Conservation (phyloP, 805 yeast species). For the Metschnikowia sp. region DNA sequence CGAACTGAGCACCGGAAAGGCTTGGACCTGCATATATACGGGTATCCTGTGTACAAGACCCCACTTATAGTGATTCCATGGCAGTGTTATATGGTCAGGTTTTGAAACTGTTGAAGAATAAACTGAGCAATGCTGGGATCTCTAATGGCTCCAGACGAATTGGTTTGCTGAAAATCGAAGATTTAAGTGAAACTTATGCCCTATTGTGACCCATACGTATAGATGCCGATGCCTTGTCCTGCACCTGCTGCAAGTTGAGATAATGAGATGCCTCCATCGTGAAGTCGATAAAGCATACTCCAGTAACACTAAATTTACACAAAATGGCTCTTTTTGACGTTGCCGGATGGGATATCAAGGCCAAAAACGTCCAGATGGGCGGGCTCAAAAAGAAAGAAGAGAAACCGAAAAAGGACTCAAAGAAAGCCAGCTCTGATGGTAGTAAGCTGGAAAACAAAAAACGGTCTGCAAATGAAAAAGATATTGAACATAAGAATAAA, state of each 20-base stretch:
- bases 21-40: too few relatives aligned
- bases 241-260: neutral
- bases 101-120: too few relatives aligned
- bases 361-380: constrained; percentile 48
- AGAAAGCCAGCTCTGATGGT: constrained; percentile 1
- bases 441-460: constrained; percentile 5
- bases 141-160: too few relatives aligned
- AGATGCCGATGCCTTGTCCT: constrained; percentile 1
- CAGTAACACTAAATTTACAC: neutral
- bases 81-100: too few relatives aligned
- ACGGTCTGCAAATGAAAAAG: constrained; percentile 7
- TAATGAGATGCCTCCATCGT: constrained; percentile 3
- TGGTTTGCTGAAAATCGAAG: neutral
- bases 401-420: constrained; percentile 10
- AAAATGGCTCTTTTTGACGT: constrained; percentile 72
- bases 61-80: too few relatives aligned
- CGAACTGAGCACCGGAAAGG: too few relatives aligned
- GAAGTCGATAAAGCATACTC: neutral
- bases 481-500: neutral
- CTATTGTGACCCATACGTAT: neutral
- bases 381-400: constrained; percentile 26
- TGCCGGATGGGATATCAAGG: constrained; percentile 76
- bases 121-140: too few relatives aligned
- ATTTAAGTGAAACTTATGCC: neutral
- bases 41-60: too few relatives aligned